Percentiles rank a stretch among this genome's conserved stretches.
Evolutionary conservation across 768 basidiomycete genomes (phyloP).

Genomic region (Phlebiopsis gigantea): DNA sequence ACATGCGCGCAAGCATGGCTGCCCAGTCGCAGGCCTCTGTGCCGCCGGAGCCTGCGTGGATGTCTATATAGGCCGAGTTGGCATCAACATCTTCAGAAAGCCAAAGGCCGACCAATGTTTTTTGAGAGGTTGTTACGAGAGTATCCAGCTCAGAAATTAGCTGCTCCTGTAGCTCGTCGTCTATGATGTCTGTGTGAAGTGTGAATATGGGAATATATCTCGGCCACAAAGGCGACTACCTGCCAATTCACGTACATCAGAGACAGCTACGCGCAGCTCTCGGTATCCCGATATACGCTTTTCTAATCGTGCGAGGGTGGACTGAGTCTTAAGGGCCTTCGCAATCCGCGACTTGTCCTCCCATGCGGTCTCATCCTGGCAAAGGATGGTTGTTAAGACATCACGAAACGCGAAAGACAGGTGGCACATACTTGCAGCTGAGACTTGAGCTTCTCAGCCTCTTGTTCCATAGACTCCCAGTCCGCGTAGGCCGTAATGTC

Average conservation of each 20-base stretch:
- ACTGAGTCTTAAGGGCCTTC: conserved; percentile 8
- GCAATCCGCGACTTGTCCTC: conserved; percentile 3
- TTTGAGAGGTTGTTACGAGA: conserved; percentile 5
- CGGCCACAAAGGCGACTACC: background rate
- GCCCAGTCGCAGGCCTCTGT: conserved; percentile 17
- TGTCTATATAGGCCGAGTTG: conserved; percentile 16
- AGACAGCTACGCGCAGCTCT: background rate
- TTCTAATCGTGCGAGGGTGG: conserved; percentile 11
- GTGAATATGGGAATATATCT: background rate
- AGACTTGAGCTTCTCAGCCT: background rate
- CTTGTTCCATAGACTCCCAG: conserved; percentile 1
- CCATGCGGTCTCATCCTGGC: conserved; percentile 8
- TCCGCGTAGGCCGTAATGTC: conserved; percentile 5
- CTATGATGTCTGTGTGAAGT: conserved; percentile 9
- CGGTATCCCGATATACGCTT: conserved; percentile 6
- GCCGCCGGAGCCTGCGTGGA: conserved; percentile 15
- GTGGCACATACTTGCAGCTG: background rate
- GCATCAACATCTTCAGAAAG: conserved; percentile 13
- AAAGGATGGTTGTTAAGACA: background rate
- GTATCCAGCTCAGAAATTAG: conserved; percentile 11
- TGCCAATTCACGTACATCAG: conserved; percentile 8
- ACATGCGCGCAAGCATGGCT: conserved; percentile 16
- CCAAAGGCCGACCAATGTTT: conserved; percentile 11
- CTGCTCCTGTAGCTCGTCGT: conserved; percentile 9
- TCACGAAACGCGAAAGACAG: background rate